A percentile compares a stretch with the other conserved stretches of the same genome.
These are phyloP conservation scores for Chiua virens DNA, from an alignment of 768 basidiomycete species.

Conservation along the genomic window DNA sequence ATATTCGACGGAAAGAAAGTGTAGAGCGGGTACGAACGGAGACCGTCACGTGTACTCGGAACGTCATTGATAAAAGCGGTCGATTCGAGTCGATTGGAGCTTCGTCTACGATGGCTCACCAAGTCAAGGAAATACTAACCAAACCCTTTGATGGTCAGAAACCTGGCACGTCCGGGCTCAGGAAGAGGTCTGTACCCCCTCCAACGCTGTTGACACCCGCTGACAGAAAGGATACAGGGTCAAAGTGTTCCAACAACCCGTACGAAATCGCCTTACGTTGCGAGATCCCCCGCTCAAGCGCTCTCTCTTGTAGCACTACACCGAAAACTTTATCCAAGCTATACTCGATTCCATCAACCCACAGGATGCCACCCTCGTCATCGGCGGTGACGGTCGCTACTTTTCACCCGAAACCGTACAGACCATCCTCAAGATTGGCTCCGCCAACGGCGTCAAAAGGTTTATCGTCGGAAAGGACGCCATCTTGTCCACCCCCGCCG, in stretches of 20 bases:
- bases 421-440: constrained; percentile 89
- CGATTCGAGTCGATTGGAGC: neutral
- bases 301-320: constrained; percentile 75
- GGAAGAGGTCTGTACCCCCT: constrained; percentile 68
- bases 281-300: constrained; percentile 18
- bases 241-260: constrained; percentile 97
- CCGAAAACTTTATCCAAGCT: constrained; percentile 96
- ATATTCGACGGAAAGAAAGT: constrained; percentile 58
- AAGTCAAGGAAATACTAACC: constrained; percentile 69
- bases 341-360: constrained; percentile 89
- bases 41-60: constrained; percentile 28
- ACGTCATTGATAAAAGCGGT: constrained; percentile 19
- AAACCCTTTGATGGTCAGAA: constrained; percentile 93
- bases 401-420: constrained; percentile 86
- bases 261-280: constrained; percentile 34
- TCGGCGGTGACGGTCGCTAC: constrained; percentile 97
- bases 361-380: constrained; percentile 80
- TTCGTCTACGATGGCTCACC: constrained; percentile 37
- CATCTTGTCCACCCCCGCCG: constrained; percentile 96
- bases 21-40: constrained; percentile 30
- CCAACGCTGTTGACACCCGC: constrained; percentile 13
- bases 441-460: constrained; percentile 89
- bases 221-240: constrained; percentile 54
- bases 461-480: constrained; percentile 90
- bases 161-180: constrained; percentile 95